A percentile compares a stretch with the other conserved stretches of the same genome.
Evolutionary conservation across 257 asterid genomes (phyloP).

Genomic region (Solanum paucissectum): DNA sequence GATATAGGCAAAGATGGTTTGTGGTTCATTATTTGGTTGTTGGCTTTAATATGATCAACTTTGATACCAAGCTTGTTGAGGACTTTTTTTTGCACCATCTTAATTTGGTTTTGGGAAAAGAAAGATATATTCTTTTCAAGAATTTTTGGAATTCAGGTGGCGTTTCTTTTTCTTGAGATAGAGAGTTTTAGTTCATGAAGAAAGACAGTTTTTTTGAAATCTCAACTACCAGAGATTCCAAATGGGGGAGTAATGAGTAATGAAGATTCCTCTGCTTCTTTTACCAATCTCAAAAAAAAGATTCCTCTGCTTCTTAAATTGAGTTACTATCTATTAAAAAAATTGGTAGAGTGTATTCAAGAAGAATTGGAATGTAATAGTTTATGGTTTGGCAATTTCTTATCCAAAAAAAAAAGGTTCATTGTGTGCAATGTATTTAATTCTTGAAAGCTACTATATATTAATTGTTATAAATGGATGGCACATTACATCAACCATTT

Average conservation of each 20-base stretch:
- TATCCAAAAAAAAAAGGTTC: too few relatives aligned
- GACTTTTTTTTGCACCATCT: conserved; percentile 75
- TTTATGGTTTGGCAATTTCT: not conserved
- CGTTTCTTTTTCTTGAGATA: not conserved
- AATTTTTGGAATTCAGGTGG: not conserved
- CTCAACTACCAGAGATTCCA: conserved; percentile 26
- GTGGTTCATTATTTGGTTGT: conserved; percentile 14
- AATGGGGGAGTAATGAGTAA: not conserved
- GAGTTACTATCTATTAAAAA: not conserved
- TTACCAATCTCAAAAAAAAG: not conserved
- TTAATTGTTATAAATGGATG: not conserved
- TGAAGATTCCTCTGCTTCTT: not conserved
- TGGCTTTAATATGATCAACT: conserved; percentile 22
- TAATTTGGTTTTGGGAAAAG: not conserved
- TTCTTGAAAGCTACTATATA: not conserved
- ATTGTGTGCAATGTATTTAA: not conserved
- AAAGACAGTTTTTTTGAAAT: conserved; percentile 12
- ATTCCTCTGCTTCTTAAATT: not conserved
- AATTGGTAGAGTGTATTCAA: not conserved
- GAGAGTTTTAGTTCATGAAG: conserved; percentile 8
- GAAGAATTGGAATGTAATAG: not conserved
- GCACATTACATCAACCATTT: not conserved
- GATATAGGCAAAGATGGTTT: conserved; percentile 18
- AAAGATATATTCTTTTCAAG: conserved; percentile 11
- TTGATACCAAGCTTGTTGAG: conserved; percentile 30